Base-by-base conservation (phyloP, 1,284 basidiomycete genomes). In the Meripilus lineatus region DNA sequence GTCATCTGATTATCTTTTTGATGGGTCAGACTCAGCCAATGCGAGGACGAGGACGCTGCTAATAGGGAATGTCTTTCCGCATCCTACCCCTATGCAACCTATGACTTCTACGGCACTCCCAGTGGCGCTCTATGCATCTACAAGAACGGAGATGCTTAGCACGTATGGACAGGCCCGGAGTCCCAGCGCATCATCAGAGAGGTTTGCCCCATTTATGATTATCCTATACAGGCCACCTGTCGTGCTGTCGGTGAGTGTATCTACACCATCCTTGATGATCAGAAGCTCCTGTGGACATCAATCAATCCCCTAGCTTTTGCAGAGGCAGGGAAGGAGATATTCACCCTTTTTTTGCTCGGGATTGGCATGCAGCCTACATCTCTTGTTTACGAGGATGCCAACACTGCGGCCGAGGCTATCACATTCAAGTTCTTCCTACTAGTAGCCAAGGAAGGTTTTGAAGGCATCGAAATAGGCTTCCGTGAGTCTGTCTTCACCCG, bases 61-160 rank as follows among this genome's bases (percentile, higher is more conserved):
- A n/a, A n/a, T n/a, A n/a, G n/a, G n/a, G n/a, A n/a, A n/a, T n/a
- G n/a, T n/a, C n/a, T n/a, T n/a, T n/a, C n/a, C n/a, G n/a, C n/a
- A n/a, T n/a, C n/a, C n/a, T 63, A 61, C 55, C 52, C 56, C 20
- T 39, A 47, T 41, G 59, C 61, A 35, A 50, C 45, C 48, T 53
- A 33, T 45, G 63, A 64, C 55, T 66, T 65, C 48, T 61, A 53
- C 46, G 55, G 57, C 18, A 45, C 38, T n/a, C n/a, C n/a, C n/a
- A n/a, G n/a, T 45, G 37, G 48, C 40, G 48, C 58, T 42, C 52
- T 49, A 32, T 66, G 57, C 40, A 46, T 67, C 47, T 66, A 54
- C 50, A 59, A 62, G 42, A 26, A 44, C 25, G 48, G 47, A 21
- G 32, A 39, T 42, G 21, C 11, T 8, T 46, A 40, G 45, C 45